Evolutionary conservation across 75 land plant genomes (phyloP), one percentile per base, ranked within the genome.

Genomic region (Cupressus sempervirens): DNA sequence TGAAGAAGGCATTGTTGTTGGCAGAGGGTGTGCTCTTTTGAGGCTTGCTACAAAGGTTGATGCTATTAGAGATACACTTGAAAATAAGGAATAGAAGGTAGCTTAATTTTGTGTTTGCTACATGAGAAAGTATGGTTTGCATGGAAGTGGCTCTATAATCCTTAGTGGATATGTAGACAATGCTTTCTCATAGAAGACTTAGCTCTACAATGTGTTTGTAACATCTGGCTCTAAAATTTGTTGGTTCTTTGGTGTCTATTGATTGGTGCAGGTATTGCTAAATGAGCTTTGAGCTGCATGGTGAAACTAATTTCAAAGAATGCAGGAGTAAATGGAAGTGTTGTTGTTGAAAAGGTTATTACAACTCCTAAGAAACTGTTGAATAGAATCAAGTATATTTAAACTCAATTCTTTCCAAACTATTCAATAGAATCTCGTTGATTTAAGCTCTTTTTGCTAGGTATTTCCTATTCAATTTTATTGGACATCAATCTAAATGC

Each of bases 251-350:
- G 74, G 7, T 86, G 26, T 53, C 16, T 83, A 85, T 91, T 95
- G 97, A 87, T 96, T 90, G 98, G 98, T 83, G 95, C 97, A 35
- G 94, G 95, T 34, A 96, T 96, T 56, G 92, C 95, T 84, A 95
- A 89, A 86, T 87, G 93, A 65, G 97, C 98, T 36, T 87, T 96
- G 76, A 74, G 85, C 38, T 96, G 95, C 86, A 97, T 97, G 30
- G 15, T 91, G 82, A 96, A 87, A 84, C 84, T 91, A 65, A 96
- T 96, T 76, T 96, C 98, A 13, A 94, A 93, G 89, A 96, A 96
- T 86, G 98, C 98, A 26, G 97, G 98, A 58, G 92, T 88, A 20
- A 96, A 94, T 88, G 98, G 97, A 67, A 95, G 87, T 81, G 87
- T 91, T 65, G 95, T 96, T 26, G 90, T 96, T 84, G 94, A 96